Evolutionary conservation across 306 rosid species (phyloP), one percentile per base, ranked within the genome.

Genomic region (Lablab purpureus): DNA sequence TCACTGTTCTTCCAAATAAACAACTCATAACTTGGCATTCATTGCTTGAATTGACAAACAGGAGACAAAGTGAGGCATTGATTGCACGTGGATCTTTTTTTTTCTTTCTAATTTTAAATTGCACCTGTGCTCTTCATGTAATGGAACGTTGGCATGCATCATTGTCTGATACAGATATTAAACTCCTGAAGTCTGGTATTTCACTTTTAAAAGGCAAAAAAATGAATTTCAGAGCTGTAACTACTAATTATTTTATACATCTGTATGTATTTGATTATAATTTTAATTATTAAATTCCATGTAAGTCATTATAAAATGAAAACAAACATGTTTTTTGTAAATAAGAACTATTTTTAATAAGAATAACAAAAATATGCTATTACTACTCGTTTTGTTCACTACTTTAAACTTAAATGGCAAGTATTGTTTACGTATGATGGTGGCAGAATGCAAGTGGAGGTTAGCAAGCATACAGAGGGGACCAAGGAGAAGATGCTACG

Each of bases 361-460:
- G n/a, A n/a, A n/a, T n/a, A n/a, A n/a, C n/a, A n/a, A n/a, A n/a
- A 23, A 58, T 3, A 25, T 11, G 4, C 23, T 25, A 27, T 59
- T 30, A 28, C 10, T 30, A 17, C 28, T 62, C 30, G 2, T 32
- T 63, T 27, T 32, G 11, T 32, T 23, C 28, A 36, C 10, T n/a
- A 19, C 1, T 37, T 65, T 37, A 2, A 37, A 3, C 47, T 36
- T 36, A 56, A 11, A 23, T 34, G 47, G 27, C 14, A 18, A 10
- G 51, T 40, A 18, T 17, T 64, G 21, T 34, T 3, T 65, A 4
- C 36, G 66, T 58, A 46, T 41, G 59, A 83, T 21, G 28, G 28
- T 84, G 82, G 73, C 88, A 95, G 99, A 83, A 95, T 95, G 99
- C 97, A 65, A 92, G 97, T 95, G 87, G 99, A 95, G 77, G 99